Evolutionary conservation across 164 flowering plant genomes (phyloP), one percentile per base, ranked within the genome.

Genomic region (Warburgia ugandensis): DNA sequence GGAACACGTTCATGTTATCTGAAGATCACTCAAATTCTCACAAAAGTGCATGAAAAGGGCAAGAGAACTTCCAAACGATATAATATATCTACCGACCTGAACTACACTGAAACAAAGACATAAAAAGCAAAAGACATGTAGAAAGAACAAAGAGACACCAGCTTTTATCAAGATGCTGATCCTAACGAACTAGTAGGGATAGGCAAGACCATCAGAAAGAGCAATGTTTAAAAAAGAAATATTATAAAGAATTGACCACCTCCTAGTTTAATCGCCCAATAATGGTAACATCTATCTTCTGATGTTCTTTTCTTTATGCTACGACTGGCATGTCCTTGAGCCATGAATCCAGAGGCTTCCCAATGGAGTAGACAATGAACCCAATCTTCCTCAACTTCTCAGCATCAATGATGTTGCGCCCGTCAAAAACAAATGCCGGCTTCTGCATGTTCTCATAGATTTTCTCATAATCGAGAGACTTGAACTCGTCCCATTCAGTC

Each of bases 401-500:
- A 5, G 27, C 66, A 49, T 82, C 58, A 41, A 78, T 72, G 19
- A 80, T 28, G 59, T 77, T 82, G 28, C 87, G 41, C 1, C 94
- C 89, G 56, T 82, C 90, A 52, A 82, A 85, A 27, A 80, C 65
- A 45, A 82, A 85, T 1, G 86, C 89, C 4, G 94, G 88, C 43
- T 84, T 79, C 73, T 69, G 81, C 86, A 84, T 84, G 54, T 71
- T 62, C 23, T 77, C 67, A 19, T 50, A 84, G 29, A 84, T 78
- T 70, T 44, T 77, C 56, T 76, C 55, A 64, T 54, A 81, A 32
- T 84, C 86, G 12, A 84, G 77, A 0, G 35, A 47, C 74, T 70
- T 76, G 70, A 81, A 84, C 60, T 84, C 94, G 40, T 84, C 89
- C 94, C 94, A 84, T 54, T 84, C 86, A 0, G 94, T 79, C 22